These are phyloP conservation scores for Pelargonium nanum DNA, from an alignment of 345 rosid genomes.

Conservation along the genomic window DNA sequence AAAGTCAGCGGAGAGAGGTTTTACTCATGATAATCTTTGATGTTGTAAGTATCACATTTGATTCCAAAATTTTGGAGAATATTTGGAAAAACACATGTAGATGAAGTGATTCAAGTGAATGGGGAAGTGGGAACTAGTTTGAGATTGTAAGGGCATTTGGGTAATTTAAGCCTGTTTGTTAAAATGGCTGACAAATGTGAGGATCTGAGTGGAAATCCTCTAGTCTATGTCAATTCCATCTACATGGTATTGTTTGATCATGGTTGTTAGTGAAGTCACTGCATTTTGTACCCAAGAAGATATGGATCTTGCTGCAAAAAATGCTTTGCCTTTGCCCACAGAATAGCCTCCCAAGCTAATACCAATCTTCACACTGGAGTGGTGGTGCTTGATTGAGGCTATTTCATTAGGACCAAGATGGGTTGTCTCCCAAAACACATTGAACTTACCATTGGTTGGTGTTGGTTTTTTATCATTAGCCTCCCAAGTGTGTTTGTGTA, in stretches of 20 bases:
- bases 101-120: too few relatives aligned
- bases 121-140: too few relatives aligned
- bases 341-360: constrained; percentile 26
- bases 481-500: too few relatives aligned
- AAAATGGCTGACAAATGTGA: too few relatives aligned
- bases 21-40: too few relatives aligned
- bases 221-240: constrained; percentile 31
- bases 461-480: constrained; percentile 15
- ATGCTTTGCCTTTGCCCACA: neutral
- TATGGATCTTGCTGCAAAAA: constrained; percentile 14
- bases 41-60: too few relatives aligned
- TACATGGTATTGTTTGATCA: constrained; percentile 16
- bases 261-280: constrained; percentile 17
- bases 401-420: constrained; percentile 22
- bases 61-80: too few relatives aligned
- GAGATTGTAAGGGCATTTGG: too few relatives aligned
- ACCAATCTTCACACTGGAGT: constrained; percentile 24
- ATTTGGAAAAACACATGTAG: too few relatives aligned
- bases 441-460: constrained; percentile 26
- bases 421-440: constrained; percentile 27
- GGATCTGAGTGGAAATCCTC: constrained; percentile 23
- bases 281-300: constrained; percentile 24
- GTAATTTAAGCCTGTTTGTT: too few relatives aligned
- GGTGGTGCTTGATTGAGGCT: constrained; percentile 15
- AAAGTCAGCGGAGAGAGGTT: too few relatives aligned